Base-by-base conservation (phyloP, 345 rosid species). In the Linum usitatissimum region DNA sequence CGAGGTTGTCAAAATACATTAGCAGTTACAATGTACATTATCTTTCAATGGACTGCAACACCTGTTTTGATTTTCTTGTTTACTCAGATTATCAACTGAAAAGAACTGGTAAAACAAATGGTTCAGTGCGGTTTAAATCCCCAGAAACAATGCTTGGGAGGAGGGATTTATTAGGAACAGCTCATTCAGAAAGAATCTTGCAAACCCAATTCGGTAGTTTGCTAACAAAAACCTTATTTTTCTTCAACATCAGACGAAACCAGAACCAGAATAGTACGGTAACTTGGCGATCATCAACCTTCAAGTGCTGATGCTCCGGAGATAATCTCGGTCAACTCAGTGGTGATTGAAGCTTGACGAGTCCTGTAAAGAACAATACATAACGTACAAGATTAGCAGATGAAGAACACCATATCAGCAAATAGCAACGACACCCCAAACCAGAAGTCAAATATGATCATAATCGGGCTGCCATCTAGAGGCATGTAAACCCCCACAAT, bases 311-410 rank as follows among this genome's bases (percentile, higher is more conserved):
- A 78, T 62, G 93, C 96, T 78, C 97, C 99, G 14, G 99, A 93
- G 56, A 93, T 93, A 80, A 93, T 93, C 77, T 93, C 99, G 67
- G 73, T 93, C 84, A 93, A 79, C 74, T 93, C 99, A 0, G 99
- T 93, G 39, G 99, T 93, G 68, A 93, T 93, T 1, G 99, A 76
- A 42, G 99, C 99, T 87, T 93, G 99, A 65, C 99, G 99, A 70
- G 99, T 93, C 76, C 97, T 93, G 83, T 17, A 62, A 61, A 39
- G 68, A 68, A 65, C 55, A 34, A 10, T 10, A 45, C 15, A 2
- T 3, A 9, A 45, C 17, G 17, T 45, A 13, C 51, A 45, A 3
- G 15, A 45, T 45, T 45, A 45, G 51, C 14, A 23, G 51, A 45
- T 17, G 15, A 13, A 45, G 13, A 45, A 10, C 13, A 10, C 0